These are phyloP conservation scores for Drechslerella coelobrocha DNA, from an alignment of 2,329 filamentous ascomycete species.

Conservation along the genomic window DNA sequence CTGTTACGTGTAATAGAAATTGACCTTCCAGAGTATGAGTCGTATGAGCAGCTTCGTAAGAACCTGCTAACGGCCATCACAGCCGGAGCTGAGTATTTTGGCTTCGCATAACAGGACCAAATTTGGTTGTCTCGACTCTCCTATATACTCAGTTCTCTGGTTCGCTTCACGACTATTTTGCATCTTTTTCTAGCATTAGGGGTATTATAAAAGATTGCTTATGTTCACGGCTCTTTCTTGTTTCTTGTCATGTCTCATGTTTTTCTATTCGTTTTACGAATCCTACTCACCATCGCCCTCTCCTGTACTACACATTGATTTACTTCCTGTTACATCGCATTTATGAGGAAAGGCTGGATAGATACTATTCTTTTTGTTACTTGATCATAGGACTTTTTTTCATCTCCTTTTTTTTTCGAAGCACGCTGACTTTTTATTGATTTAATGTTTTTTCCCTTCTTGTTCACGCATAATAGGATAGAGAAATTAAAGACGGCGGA, in stretches of 20 bases:
- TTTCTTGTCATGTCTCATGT: slow-evolving; percentile 13
- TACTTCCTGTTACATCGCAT: slow-evolving; percentile 7
- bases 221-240: not conserved
- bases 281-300: slow-evolving; percentile 29
- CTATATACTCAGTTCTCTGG: slow-evolving; percentile 2
- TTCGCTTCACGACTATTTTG: slow-evolving; percentile 21
- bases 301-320: slow-evolving; percentile 54
- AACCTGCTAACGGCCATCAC: slow-evolving; percentile 95
- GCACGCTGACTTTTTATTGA: slow-evolving; percentile 4
- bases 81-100: slow-evolving; percentile 96
- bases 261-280: slow-evolving; percentile 13
- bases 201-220: slow-evolving; percentile 49
- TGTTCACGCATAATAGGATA: slow-evolving; percentile 36
- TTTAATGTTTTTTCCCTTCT: slow-evolving; percentile 19
- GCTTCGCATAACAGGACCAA: slow-evolving; percentile 74
- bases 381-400: slow-evolving; percentile 11
- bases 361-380: slow-evolving; percentile 33
- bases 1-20: slow-evolving; percentile 66
- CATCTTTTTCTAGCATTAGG: slow-evolving; percentile 42
- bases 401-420: slow-evolving; percentile 1
- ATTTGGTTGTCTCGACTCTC: not conserved
- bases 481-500: slow-evolving; percentile 30
- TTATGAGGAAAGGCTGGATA: slow-evolving; percentile 35
- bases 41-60: slow-evolving; percentile 85
- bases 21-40: slow-evolving; percentile 97